Conservation (phyloP, 2,329 filamentous ascomycete species). For the Macrophomina tecta region DNA sequence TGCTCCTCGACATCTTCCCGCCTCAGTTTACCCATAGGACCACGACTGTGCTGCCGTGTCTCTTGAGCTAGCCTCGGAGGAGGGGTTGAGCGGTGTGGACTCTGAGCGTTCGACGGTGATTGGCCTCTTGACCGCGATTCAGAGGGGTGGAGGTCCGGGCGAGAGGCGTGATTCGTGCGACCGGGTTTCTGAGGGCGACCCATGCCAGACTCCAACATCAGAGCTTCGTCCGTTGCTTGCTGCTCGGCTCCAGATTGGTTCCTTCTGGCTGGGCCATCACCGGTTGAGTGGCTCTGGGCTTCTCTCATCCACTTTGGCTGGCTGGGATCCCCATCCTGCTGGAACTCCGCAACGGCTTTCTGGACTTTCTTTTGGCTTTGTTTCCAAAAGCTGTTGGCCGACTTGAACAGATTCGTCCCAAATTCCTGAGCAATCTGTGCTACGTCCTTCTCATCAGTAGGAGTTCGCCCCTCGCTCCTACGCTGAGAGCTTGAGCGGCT, state of each 20-base stretch:
- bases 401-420: slow-evolving; percentile 85
- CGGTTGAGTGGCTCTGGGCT: slow-evolving; percentile 51
- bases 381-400: slow-evolving; percentile 94
- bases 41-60: slow-evolving; percentile 42
- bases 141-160: background rate
- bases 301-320: slow-evolving; percentile 98
- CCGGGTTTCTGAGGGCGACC: slow-evolving; percentile 58
- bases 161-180: slow-evolving; percentile 38
- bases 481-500: slow-evolving; percentile 56
- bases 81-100: slow-evolving; percentile 20
- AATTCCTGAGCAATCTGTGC: slow-evolving; percentile 82
- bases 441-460: slow-evolving; percentile 71
- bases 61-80: slow-evolving; percentile 15
- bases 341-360: slow-evolving; percentile 87
- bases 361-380: slow-evolving; percentile 90
- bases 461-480: slow-evolving; percentile 61
- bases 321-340: slow-evolving; percentile 71
- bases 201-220: slow-evolving; percentile 75
- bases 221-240: slow-evolving; percentile 62
- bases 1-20: slow-evolving; percentile 80
- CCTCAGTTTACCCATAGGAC: slow-evolving; percentile 67
- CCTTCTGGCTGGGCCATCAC: slow-evolving; percentile 29
- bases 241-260: slow-evolving; percentile 20
- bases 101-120: slow-evolving; percentile 9
- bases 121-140: slow-evolving; percentile 19